These are phyloP conservation scores for Venturia nashicola DNA, from an alignment of 2,329 filamentous ascomycete genomes.

Conservation along the genomic window DNA sequence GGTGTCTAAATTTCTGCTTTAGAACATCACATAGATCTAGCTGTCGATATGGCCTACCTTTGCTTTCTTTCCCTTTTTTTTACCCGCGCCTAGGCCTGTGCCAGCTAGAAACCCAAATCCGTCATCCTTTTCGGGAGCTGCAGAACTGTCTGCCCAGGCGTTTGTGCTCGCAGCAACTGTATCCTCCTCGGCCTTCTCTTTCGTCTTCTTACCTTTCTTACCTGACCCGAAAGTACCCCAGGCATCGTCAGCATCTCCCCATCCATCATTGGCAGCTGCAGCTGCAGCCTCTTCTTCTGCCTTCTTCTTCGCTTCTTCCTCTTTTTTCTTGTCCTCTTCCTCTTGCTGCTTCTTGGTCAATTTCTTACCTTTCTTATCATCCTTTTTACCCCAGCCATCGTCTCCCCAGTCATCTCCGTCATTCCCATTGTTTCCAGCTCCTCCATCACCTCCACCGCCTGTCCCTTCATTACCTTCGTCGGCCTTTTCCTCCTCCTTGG, in stretches of 20 bases:
- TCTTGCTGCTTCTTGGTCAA: slow-evolving; percentile 18
- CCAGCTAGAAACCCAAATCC: slow-evolving; percentile 37
- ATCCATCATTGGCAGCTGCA: background rate
- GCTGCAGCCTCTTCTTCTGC: slow-evolving; percentile 14
- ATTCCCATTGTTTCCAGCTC: slow-evolving; percentile 23
- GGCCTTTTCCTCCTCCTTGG: slow-evolving; percentile 28
- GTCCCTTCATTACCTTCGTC: slow-evolving; percentile 31
- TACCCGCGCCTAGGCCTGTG: slow-evolving; percentile 34
- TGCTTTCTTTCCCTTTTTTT: slow-evolving; percentile 34
- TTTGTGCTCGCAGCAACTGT: slow-evolving; percentile 17
- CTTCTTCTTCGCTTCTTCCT: slow-evolving; percentile 22
- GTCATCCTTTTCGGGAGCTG: slow-evolving; percentile 17
- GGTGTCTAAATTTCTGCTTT: background rate
- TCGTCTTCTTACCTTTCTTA: slow-evolving; percentile 31
- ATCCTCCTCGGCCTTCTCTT: slow-evolving; percentile 39
- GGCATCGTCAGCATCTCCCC: slow-evolving; percentile 1
- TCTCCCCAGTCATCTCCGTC: slow-evolving; percentile 21
- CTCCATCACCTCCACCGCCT: slow-evolving; percentile 18
- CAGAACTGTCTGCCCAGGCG: slow-evolving; percentile 7
- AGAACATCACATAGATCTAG: slow-evolving; percentile 1
- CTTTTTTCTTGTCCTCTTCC: slow-evolving; percentile 25
- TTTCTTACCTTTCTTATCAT: slow-evolving; percentile 21
- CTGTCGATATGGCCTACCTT: slow-evolving; percentile 30
- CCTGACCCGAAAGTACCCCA: slow-evolving; percentile 20
- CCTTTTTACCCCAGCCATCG: slow-evolving; percentile 16